Evolutionary conservation across 1,139 yeast genomes (phyloP).

Genomic region (Pichia cactophila): DNA sequence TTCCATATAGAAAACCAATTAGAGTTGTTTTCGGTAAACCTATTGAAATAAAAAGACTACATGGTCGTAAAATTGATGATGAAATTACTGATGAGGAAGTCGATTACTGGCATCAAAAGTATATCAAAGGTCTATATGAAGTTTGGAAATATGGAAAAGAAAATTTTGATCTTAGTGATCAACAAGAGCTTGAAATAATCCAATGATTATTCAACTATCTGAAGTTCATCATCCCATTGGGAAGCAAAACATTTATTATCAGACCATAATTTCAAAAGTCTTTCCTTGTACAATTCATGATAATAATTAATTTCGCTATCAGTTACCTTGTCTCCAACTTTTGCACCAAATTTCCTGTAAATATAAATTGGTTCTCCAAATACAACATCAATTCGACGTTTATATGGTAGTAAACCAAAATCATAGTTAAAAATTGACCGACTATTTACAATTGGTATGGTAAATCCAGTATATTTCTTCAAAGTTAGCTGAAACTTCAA

Average conservation of each 20-base stretch:
- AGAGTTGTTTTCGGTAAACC: conserved; percentile 80
- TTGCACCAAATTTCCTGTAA: conserved; percentile 15
- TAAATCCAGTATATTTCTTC: conserved; percentile 68
- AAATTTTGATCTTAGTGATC: conserved; percentile 28
- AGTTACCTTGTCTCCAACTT: conserved; percentile 35
- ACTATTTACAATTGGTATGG: conserved; percentile 89
- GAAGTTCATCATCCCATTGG: conserved; percentile 23
- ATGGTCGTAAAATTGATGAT: conserved; percentile 20
- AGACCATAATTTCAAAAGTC: conserved; percentile 57
- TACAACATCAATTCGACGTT: conserved; percentile 72
- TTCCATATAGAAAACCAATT: conserved; percentile 80
- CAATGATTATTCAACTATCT: conserved; percentile 23
- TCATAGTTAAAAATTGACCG: conserved; percentile 89
- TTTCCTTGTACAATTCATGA: conserved; percentile 63
- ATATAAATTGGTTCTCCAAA: conserved; percentile 65
- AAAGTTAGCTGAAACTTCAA: conserved; percentile 58
- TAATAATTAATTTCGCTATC: conserved; percentile 53
- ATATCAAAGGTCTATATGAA: conserved; percentile 57
- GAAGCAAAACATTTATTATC: conserved; percentile 50
- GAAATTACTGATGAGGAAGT: conserved; percentile 46
- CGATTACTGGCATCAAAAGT: conserved; percentile 64
- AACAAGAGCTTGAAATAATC: background rate
- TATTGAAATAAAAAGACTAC: conserved; percentile 32
- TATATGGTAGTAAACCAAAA: conserved; percentile 80
- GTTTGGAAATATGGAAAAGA: conserved; percentile 67